phyloP scores from a whole-genome alignment of 306 rosid species.

The Ormosia emarginata region DNA sequence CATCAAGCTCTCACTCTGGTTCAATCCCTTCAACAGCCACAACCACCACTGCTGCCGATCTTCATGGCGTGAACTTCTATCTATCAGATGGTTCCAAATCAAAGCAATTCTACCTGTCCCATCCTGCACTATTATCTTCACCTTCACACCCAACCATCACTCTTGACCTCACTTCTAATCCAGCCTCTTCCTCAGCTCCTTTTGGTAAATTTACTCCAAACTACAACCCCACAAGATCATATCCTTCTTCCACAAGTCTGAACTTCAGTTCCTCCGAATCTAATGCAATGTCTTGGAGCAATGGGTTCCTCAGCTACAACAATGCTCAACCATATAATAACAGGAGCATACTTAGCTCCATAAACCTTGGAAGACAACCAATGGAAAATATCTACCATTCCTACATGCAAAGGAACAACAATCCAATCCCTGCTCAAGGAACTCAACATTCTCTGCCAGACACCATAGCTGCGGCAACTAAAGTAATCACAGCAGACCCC shows the following conservation, averaged over 20 bases:
- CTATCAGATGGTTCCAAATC: constrained; percentile 39
- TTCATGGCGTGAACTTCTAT: constrained; percentile 48
- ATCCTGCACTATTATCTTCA: constrained; percentile 36
- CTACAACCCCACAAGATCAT: constrained; percentile 34
- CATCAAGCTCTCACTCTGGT: constrained; percentile 42
- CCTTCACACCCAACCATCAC: constrained; percentile 73
- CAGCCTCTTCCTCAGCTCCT: constrained; percentile 40
- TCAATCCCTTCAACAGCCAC: background rate
- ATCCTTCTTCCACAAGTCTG: constrained; percentile 40
- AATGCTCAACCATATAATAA: constrained; percentile 21
- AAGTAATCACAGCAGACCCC: constrained; percentile 76
- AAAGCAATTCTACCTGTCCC: constrained; percentile 48
- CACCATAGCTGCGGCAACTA: constrained; percentile 76
- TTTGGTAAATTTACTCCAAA: constrained; percentile 37
- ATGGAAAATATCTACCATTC: constrained; percentile 32
- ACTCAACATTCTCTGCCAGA: constrained; percentile 37
- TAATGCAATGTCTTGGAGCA: constrained; percentile 45
- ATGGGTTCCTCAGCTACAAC: constrained; percentile 37
- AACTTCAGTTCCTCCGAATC: constrained; percentile 54
- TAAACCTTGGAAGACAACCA: constrained; percentile 40
- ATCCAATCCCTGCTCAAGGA: background rate
- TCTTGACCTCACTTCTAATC: constrained; percentile 66
- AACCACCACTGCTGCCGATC: constrained; percentile 19
- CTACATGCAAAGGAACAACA: constrained; percentile 38
- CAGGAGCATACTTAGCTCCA: constrained; percentile 31